Evolutionary conservation across 2,329 filamentous ascomycete species (phyloP), one percentile per base, ranked within the genome.

Genomic region (Ascochyta viciae-villosae): DNA sequence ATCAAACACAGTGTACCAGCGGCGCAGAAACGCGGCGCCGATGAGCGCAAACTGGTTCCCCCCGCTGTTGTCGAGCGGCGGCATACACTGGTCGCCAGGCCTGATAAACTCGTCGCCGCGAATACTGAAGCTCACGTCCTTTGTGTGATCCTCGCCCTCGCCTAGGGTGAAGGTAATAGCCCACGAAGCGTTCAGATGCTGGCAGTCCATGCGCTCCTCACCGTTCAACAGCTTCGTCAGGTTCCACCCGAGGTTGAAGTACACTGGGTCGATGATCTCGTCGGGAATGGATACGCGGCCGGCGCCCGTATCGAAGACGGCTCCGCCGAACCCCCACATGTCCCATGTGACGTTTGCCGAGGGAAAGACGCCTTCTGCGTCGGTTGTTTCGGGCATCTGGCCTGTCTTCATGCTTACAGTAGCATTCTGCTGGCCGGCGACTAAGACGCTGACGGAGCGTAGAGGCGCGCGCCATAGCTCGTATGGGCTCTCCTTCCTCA

Each of bases 201-300:
- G 10, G 26, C 63, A 66, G 2, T 47, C 58, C 43, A 66, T 56
- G 23, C 54, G 38, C 60, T 66, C 58, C 10, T 57, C 41, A 12
- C 50, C 53, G 10, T 23, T 44, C 9, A 44, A 16, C 2, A 66
- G 54, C 50, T 60, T 62, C 1, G 58, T 51, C n/a, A 45, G 6
- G 33, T 64, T 61, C 63, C 63, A 66, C 7, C 63, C 63, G 8
- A 66, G 47, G 29, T 62, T 63, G 56, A 29, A 65, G 46, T 66
- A 66, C 7, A 66, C 31, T n/a, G 56, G 50, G 10, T 40, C 33
- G n/a, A 57, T 23, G 31, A 54, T 55, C 3, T 57, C 52, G 10
- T 37, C 13, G 1, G 63, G 63, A 0, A 66, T 34, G 31, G 56
- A 51, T 27, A 66, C 23, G 15, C 60, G 49, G 16, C 63, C 63